Percentiles rank a stretch among this genome's conserved stretches.
Evolutionary conservation across 139 green algal genomes (phyloP).

Genomic region (Penium margaritaceum): DNA sequence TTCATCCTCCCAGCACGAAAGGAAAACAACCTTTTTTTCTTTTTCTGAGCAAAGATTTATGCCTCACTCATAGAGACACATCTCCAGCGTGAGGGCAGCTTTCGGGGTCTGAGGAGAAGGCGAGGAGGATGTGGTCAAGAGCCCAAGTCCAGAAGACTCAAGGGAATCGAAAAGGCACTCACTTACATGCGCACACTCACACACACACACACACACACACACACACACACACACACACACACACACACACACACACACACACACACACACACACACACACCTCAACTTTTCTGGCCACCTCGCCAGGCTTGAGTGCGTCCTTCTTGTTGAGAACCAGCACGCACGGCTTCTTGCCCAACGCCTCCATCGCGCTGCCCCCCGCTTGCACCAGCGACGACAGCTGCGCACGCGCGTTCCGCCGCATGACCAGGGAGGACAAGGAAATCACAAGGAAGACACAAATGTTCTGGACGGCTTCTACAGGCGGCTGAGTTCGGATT

Average conservation of each 20-base stretch:
- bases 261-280: not conserved
- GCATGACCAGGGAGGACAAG: not conserved
- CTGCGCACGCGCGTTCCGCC: too few species aligned
- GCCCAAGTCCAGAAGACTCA: too few species aligned
- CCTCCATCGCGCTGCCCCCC: not conserved
- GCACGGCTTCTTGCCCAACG: not conserved
- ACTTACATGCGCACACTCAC: too few species aligned
- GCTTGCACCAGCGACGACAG: too few species aligned
- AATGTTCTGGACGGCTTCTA: conserved; percentile 23
- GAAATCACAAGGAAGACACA: not conserved
- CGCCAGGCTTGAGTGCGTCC: conserved; percentile 25
- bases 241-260: not conserved
- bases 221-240: not conserved
- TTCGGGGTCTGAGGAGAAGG: too few species aligned
- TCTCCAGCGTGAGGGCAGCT: too few species aligned
- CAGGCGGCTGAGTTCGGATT: conserved; percentile 7
- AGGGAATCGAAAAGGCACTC: too few species aligned
- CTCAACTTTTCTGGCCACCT: conserved; percentile 16
- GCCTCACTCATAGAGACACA: too few species aligned
- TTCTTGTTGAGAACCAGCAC: conserved; percentile 45
- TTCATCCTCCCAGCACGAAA: too few species aligned
- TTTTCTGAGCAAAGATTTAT: too few species aligned
- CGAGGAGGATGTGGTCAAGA: too few species aligned
- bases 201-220: not conserved
- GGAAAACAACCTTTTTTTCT: too few species aligned